Evolutionary conservation across 106 monocot species (phyloP).

Genomic region (Cymbidium sinense): DNA sequence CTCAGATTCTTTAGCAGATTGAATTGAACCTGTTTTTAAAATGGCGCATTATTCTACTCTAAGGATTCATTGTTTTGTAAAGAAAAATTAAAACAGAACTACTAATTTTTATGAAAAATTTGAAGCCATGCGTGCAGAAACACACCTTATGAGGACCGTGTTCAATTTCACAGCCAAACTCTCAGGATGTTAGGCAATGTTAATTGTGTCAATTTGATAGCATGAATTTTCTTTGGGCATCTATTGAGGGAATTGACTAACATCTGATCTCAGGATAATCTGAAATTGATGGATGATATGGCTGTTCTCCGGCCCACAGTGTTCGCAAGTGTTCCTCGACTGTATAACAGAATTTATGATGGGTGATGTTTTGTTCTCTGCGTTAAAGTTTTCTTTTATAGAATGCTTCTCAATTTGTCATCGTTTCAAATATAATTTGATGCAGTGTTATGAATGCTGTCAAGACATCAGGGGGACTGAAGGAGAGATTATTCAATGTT

Average conservation of each 20-base stretch:
- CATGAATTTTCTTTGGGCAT: neutral
- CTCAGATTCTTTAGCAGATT: neutral
- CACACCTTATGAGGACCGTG: neutral
- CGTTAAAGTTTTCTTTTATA: neutral
- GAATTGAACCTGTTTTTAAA: neutral
- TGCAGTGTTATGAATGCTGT: conserved; percentile 86
- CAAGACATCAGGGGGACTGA: conserved; percentile 78
- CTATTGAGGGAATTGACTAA: neutral
- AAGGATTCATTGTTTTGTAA: neutral
- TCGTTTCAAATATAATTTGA: conserved; percentile 5
- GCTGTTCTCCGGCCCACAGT: conserved; percentile 77
- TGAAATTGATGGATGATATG: conserved; percentile 95
- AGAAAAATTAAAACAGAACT: neutral
- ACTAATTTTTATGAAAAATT: too few species aligned
- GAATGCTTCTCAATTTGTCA: neutral
- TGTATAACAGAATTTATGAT: conserved; percentile 94
- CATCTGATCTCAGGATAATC: conserved; percentile 63
- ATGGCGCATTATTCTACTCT: neutral
- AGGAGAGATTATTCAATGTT: conserved; percentile 70
- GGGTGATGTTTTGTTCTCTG: conserved; percentile 41
- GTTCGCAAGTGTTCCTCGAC: conserved; percentile 85
- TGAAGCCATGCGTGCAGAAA: too few species aligned
- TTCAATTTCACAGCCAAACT: neutral
- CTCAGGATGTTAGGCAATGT: neutral
- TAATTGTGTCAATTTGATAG: neutral